Percentiles rank a stretch among this genome's conserved stretches.
phyloP scores from a whole-genome alignment of 148 eudicot species.

The Silene conica region DNA sequence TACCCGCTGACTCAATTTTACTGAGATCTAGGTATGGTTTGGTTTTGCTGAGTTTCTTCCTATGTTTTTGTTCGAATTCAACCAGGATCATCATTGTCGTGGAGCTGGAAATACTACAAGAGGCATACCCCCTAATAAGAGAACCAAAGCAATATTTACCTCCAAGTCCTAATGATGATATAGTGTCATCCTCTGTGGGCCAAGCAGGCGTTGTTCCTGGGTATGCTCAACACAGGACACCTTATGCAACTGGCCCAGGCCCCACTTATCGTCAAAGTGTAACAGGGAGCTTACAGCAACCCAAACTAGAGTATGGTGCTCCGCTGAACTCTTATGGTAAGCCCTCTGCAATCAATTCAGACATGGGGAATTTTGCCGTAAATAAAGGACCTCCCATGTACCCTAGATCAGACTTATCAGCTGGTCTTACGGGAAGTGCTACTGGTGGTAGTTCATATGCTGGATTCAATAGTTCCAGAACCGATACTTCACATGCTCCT shows the following conservation, averaged over 20 bases:
- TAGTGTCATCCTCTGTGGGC: slow-evolving; percentile 34
- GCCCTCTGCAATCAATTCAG: slow-evolving; percentile 31
- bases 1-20: no score
- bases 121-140: slow-evolving; percentile 60
- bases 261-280: slow-evolving; percentile 34
- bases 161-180: slow-evolving; percentile 8
- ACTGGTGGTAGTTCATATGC: slow-evolving; percentile 20
- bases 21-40: neutral
- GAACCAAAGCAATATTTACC: slow-evolving; percentile 46
- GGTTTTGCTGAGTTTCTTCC: neutral
- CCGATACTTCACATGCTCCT: slow-evolving; percentile 35
- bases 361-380: slow-evolving; percentile 33
- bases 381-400: slow-evolving; percentile 29
- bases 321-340: slow-evolving; percentile 41
- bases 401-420: slow-evolving; percentile 34
- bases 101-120: slow-evolving; percentile 53
- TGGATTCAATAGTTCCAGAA: slow-evolving; percentile 15
- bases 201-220: slow-evolving; percentile 33
- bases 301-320: slow-evolving; percentile 28
- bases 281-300: slow-evolving; percentile 29
- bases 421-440: slow-evolving; percentile 24
- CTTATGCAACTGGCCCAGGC: slow-evolving; percentile 28
- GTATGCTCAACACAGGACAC: slow-evolving; percentile 30
- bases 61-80: slow-evolving; percentile 6
- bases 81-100: slow-evolving; percentile 76